Conservation (phyloP, 2,329 filamentous ascomycete genomes). For the Neocucurbitaria cava region DNA sequence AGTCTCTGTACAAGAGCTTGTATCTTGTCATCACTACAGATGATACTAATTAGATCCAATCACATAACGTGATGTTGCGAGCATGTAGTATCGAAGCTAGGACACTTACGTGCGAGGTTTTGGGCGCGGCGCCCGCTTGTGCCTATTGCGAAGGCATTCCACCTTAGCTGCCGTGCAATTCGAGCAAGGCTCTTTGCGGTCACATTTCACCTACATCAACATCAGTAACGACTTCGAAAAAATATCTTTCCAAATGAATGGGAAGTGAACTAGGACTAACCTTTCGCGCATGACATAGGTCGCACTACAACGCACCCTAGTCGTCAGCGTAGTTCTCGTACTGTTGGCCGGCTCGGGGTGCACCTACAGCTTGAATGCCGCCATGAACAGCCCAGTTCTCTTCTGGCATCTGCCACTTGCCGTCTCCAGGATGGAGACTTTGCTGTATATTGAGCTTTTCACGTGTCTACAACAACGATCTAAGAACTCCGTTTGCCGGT, state of each 20-base stretch:
- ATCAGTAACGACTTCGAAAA: too few relatives aligned
- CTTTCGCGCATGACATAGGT: slow-evolving; percentile 35
- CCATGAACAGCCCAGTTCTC: slow-evolving; percentile 42
- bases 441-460: neutral
- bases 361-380: slow-evolving; percentile 30
- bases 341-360: neutral
- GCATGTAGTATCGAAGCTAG: neutral
- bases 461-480: neutral
- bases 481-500: neutral
- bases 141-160: slow-evolving; percentile 41
- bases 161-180: slow-evolving; percentile 35
- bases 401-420: slow-evolving; percentile 32
- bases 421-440: neutral
- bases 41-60: neutral
- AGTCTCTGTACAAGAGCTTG: slow-evolving; percentile 37
- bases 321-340: neutral
- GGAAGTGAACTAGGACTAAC: neutral
- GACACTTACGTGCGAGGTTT: slow-evolving; percentile 34
- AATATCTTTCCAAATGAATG: too few relatives aligned
- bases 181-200: slow-evolving; percentile 43
- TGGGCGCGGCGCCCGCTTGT: slow-evolving; percentile 33
- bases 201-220: slow-evolving; percentile 40
- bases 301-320: slow-evolving; percentile 23
- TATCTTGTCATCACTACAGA: slow-evolving; percentile 36
- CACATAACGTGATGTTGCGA: neutral